Evolutionary conservation across 345 rosid species (phyloP), one percentile per base, ranked within the genome.

Genomic region (Camelina laxa): DNA sequence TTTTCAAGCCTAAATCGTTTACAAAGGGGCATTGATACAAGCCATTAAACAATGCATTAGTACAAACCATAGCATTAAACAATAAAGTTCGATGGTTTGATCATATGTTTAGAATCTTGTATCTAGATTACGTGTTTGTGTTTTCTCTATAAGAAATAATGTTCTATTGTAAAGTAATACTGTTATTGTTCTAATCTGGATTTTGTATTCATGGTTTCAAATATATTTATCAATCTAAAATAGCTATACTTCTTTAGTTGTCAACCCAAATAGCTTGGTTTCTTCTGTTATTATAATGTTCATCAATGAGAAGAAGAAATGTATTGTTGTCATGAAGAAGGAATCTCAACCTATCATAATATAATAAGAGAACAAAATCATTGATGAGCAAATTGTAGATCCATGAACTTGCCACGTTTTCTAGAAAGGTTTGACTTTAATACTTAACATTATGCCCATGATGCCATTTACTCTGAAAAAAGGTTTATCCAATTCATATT

Each of bases 321-420:
- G 11, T 6, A 41, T 39, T 24, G 19, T 39, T 42, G 22, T n/a
- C 14, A 62, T 3, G 62, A 38, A 38, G 30, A 38, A 55, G 41
- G 62, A 20, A 70, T 21, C 57, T 13, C 38, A 11, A 3, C 36
- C 2, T 33, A 33, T 6, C 17, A 66, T 2, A 20, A 70, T 59
- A 48, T 47, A 48, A 70, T 48, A 59, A 22, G 16, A 47, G 10
- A 53, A 64, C 11, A 22, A 24, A 65, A 55, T 65, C 71, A 73
- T 65, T 72, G 16, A 47, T 44, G 41, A 21, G 65, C 6, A 60
- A 36, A 38, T 60, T 60, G 64, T 36, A 60, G 47, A 60, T 19
- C 47, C 65, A 60, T 60, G 47, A 60, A 6, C 65, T 38, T 60
- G 65, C 17, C 65, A 38, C 47, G 65, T 60, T 60, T 36, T 11